Evolutionary conservation across 306 rosid species (phyloP).

Genomic region (Cercis canadensis): DNA sequence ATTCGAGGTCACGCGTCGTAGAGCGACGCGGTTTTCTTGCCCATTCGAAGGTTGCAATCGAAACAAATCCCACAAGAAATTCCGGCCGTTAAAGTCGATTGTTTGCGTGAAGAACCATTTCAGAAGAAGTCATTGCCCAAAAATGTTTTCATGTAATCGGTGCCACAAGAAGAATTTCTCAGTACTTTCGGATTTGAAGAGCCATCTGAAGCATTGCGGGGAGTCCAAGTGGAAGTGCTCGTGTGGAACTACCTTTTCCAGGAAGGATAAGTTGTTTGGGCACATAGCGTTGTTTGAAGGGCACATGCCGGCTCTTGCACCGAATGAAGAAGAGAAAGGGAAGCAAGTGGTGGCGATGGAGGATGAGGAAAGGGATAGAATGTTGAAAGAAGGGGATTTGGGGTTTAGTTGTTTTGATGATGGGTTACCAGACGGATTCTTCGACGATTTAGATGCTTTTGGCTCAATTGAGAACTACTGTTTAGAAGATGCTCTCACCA

Average conservation of each 20-base stretch:
- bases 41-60: slow-evolving; percentile 77
- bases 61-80: slow-evolving; percentile 62
- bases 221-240: slow-evolving; percentile 74
- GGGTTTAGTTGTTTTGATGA: slow-evolving; percentile 31
- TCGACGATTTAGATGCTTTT: slow-evolving; percentile 54
- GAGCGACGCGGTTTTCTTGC: slow-evolving; percentile 63
- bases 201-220: slow-evolving; percentile 74
- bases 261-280: slow-evolving; percentile 83
- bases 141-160: slow-evolving; percentile 72
- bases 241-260: slow-evolving; percentile 85
- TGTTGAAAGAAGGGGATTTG: neutral
- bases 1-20: neutral
- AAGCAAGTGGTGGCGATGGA: slow-evolving; percentile 43
- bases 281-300: slow-evolving; percentile 84
- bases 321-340: slow-evolving; percentile 49
- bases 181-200: slow-evolving; percentile 79
- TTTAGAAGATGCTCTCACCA: slow-evolving; percentile 47
- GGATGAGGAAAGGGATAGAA: slow-evolving; percentile 10
- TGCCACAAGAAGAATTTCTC: slow-evolving; percentile 82
- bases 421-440: slow-evolving; percentile 49
- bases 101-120: slow-evolving; percentile 85
- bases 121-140: slow-evolving; percentile 93
- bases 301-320: slow-evolving; percentile 75
- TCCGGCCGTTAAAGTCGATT: slow-evolving; percentile 72
- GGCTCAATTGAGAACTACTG: slow-evolving; percentile 46